Evolutionary conservation across 225 moss, liverwort and hornwort species (phyloP).

Genomic region (Bryum argenteum): DNA sequence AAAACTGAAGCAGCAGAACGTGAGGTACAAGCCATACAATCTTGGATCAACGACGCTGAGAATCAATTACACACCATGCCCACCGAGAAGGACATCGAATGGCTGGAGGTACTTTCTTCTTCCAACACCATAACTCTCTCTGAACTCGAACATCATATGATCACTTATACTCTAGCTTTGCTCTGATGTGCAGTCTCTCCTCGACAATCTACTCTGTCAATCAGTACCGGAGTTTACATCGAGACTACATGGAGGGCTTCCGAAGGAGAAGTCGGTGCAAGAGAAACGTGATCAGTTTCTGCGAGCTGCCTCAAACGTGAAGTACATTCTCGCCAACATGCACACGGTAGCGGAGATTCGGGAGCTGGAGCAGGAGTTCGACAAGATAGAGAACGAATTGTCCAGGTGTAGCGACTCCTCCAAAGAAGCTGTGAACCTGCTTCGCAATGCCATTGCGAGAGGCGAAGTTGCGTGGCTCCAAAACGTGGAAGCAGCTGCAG

Average conservation of each 20-base stretch:
- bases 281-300: conserved; percentile 40
- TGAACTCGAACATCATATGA: too few relatives aligned
- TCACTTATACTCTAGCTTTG: background rate
- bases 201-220: conserved; percentile 36
- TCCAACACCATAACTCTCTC: too few relatives aligned
- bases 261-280: conserved; percentile 29
- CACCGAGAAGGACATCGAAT: conserved; percentile 42
- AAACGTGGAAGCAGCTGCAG: conserved; percentile 49
- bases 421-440: conserved; percentile 44
- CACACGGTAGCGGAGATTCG: conserved; percentile 44
- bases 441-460: conserved; percentile 43
- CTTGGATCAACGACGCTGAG: conserved; percentile 56
- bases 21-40: conserved; percentile 39
- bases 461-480: conserved; percentile 64
- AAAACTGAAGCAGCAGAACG: conserved; percentile 39
- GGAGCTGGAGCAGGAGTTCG: conserved; percentile 36
- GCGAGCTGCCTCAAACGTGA: conserved; percentile 38
- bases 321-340: conserved; percentile 40
- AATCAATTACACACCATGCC: conserved; percentile 37
- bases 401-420: conserved; percentile 32
- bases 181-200: conserved; percentile 42
- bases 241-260: conserved; percentile 9
- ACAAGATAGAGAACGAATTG: conserved; percentile 36
- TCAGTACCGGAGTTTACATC: conserved; percentile 13
- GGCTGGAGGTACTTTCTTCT: conserved; percentile 38